phyloP scores from a whole-genome alignment of 169 alveolate species.

The Plasmodium chabaudi region DNA sequence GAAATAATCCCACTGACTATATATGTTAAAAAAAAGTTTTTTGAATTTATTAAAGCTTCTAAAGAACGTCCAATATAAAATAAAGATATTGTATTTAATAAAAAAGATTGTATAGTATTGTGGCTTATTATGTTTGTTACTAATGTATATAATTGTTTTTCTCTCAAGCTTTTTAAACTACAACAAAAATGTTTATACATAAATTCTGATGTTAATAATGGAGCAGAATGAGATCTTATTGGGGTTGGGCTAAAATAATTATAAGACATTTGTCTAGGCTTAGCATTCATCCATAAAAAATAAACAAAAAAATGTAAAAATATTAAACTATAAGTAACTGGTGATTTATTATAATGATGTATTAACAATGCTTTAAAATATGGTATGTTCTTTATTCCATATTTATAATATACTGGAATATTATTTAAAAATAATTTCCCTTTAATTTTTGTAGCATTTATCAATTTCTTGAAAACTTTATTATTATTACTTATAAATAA shows the following conservation, averaged over 20 bases:
- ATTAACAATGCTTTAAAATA: conserved; percentile 21
- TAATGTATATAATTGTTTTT: conserved; percentile 30
- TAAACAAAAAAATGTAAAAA: conserved; percentile 31
- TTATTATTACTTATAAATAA: too few species aligned
- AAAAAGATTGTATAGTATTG: conserved; percentile 50
- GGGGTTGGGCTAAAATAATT: background rate
- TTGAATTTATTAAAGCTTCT: conserved; percentile 19
- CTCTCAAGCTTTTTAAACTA: conserved; percentile 31
- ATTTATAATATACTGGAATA: background rate
- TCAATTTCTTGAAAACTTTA: too few species aligned
- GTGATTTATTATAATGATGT: conserved; percentile 17
- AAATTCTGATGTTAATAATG: conserved; percentile 8
- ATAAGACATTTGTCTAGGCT: conserved; percentile 16
- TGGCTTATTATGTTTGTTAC: conserved; percentile 53
- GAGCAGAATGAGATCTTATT: background rate
- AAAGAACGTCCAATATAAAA: conserved; percentile 49
- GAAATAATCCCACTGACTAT: conserved; percentile 53
- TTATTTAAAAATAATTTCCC: background rate
- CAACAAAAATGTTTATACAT: conserved; percentile 58
- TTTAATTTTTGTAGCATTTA: background rate
- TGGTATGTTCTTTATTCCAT: background rate
- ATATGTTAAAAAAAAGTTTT: conserved; percentile 35
- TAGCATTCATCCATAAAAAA: conserved; percentile 34
- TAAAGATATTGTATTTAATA: conserved; percentile 51
- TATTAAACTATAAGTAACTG: conserved; percentile 43